Evolutionary conservation across 2,329 filamentous ascomycete genomes (phyloP), one percentile per base, ranked within the genome.

Genomic region (Aspergillus versicolor): DNA sequence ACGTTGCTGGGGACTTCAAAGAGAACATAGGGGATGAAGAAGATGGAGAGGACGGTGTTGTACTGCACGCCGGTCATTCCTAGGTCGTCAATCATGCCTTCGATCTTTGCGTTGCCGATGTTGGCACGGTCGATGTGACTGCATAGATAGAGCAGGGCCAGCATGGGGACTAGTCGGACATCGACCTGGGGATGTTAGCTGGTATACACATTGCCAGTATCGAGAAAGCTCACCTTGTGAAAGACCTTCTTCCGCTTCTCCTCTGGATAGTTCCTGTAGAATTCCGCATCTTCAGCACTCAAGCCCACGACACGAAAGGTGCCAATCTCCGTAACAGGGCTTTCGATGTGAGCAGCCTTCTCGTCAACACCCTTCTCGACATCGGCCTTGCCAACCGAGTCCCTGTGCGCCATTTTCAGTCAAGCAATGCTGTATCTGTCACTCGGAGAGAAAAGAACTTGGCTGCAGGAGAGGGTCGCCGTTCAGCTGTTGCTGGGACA

Each of bases 71-170:
- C 65, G 5, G 55, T 61, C 48, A 68, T 57, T 19, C 59, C 43
- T 11, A 68, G 46, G 30, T 64, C 56, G 7, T 57, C 55, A 5
- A 60, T 45, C 51, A 68, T 49, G 38, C 66, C 65, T 50, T 64
- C 65, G 5, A 70, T 61, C 15, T 67, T 65, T 8, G 67, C 67
- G 58, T 70, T 70, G 19, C 68, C 68, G 32, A 70, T 68, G 44
- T 66, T 65, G 34, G 67, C 64, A 38, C 68, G 58, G 50, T 69
- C 68, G 34, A 70, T 47, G 57, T 67, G 68, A 27, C 59, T 62
- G 4, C 67, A 54, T 2, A 69, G 55, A 47, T 70, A 70, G 6
- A 64, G 22, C 3, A 56, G 19, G 4, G 62, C 60, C 5, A 64
- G 50, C 27, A 62, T 61, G 11, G 62, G 62, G 11, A 64, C 61